Evolutionary conservation across 768 basidiomycete genomes (phyloP).

Genomic region (Phylloporus arenicola): DNA sequence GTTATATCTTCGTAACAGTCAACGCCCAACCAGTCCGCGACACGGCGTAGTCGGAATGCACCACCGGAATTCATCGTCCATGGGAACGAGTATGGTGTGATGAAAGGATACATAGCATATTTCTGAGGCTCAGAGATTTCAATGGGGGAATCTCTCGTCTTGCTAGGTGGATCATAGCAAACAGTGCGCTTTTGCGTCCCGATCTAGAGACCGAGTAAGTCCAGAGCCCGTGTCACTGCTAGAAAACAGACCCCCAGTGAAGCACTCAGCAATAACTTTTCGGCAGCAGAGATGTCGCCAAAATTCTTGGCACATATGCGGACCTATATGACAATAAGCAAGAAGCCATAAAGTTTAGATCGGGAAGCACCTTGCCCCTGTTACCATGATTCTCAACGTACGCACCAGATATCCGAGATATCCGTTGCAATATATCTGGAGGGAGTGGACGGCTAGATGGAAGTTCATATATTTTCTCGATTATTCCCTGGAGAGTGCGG

Average conservation of each 20-base stretch:
- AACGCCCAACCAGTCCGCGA: conserved; percentile 54
- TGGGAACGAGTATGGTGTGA: conserved; percentile 43
- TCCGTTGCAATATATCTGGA: conserved; percentile 47
- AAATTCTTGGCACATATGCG: conserved; percentile 48
- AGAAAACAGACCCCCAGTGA: conserved; percentile 42
- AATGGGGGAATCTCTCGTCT: conserved; percentile 22
- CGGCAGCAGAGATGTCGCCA: conserved; percentile 38
- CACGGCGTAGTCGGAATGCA: conserved; percentile 56
- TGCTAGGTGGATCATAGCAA: conserved; percentile 29
- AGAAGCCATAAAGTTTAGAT: neutral
- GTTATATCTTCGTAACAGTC: conserved; percentile 31
- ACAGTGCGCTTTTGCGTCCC: conserved; percentile 15
- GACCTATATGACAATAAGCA: conserved; percentile 35
- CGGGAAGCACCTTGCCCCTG: conserved; percentile 37
- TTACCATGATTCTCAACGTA: conserved; percentile 49
- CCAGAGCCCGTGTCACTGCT: conserved; percentile 3
- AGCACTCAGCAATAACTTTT: conserved; percentile 48
- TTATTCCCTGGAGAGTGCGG: conserved; percentile 16
- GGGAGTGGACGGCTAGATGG: conserved; percentile 42
- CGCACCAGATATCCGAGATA: conserved; percentile 66
- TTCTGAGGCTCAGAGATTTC: conserved; percentile 30
- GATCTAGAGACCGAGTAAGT: conserved; percentile 9
- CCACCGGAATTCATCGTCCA: conserved; percentile 42
- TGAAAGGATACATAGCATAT: conserved; percentile 69
- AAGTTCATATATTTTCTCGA: conserved; percentile 35